Base-by-base conservation (phyloP, 768 basidiomycete genomes). In the Termitomyces sp. region DNA sequence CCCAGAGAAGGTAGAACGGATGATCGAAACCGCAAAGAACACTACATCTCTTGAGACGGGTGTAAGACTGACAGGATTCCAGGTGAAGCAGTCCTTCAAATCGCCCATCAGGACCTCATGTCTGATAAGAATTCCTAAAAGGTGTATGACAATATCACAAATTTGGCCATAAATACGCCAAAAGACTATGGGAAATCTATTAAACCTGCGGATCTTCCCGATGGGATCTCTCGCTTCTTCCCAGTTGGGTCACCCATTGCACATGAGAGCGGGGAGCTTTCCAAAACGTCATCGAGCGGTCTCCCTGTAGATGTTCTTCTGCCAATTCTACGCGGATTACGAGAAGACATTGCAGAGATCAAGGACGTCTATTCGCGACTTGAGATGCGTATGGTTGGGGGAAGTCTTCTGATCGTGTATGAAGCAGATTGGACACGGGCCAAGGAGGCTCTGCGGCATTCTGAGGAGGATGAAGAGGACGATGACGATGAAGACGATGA, bases 41-140 rank as follows among this genome's bases (percentile, higher is more conserved):
- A 87, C 91, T 0, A 98, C 96, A 1, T 88, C 84, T 10, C 68
- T 78, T 2, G 81, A 85, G 69, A 88, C 86, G 0, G 97, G 96
- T 0, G 60, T 98, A 4, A 73, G 92, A 40, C 70, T 98, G 50
- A 97, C 94, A 2, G 97, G 92, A 7, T 98, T 93, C 71, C 91
- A 94, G 78, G 96, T 94, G 53, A 62, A 53, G 80, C 20, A 33
- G 7, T 54, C 35, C 40, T 47, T 35, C 38, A n/a, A 5, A 24
- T 54, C 45, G 13, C 7, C 9, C 6, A 18, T 28, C 5, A 22
- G 4, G 20, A 7, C 20, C 6, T 10, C 14, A 18, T 22, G 46
- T 47, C 45, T 57, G 43, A 60, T 26, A 47, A 33, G 28, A 20
- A 40, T 24, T 54, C 14, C n/a, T 53, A 20, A 32, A 16, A 94